Base-by-base conservation (phyloP, 73 alveolate species). In the Paramecium bursaria region DNA sequence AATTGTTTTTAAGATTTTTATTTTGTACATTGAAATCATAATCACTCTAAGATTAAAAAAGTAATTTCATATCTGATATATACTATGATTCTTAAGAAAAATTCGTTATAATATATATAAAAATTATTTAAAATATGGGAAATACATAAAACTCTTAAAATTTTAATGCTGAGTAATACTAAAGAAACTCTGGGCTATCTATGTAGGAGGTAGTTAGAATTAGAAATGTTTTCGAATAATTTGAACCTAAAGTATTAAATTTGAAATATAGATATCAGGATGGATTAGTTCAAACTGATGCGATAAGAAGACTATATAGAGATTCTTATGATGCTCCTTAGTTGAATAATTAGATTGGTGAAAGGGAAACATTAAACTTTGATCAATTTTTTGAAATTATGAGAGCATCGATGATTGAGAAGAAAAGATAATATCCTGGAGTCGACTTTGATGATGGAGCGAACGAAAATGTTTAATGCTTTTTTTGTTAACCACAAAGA, bases 261-360 rank as follows among this genome's bases (percentile, higher is more conserved):
- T 67, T 4, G 26, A 67, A 67, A 15, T 67, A 39, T 57, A 67
- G 22, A 67, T 35, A 13, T 31, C 44, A 67, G 82, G 46, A 67
- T 67, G 82, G 55, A 1, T 17, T 67, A 33, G 44, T 67, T 30
- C 13, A 39, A 25, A 67, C 82, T 2, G 82, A 57, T 10, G 44
- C 82, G 10, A 17, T 67, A 6, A 7, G 82, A 42, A 67, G 44
- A n/a, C 57, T 67, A 7, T 67, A 67, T 23, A 67, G 82, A 27
- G 82, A 67, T 30, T 35, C 60, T 3, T 67, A 67, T 39, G 82
- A 67, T 67, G 82, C 82, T 35, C 82, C 82, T 21, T 67, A 67
- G 46, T 42, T 67, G 19, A 67, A 67, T 39, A 33, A n/a, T 67
- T 25, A 67, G 39, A 67, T 67, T 5, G 82, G 82, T 1, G 55